phyloP scores from a whole-genome alignment of 2,329 filamentous ascomycete species.

The Beauveria medogensis region DNA sequence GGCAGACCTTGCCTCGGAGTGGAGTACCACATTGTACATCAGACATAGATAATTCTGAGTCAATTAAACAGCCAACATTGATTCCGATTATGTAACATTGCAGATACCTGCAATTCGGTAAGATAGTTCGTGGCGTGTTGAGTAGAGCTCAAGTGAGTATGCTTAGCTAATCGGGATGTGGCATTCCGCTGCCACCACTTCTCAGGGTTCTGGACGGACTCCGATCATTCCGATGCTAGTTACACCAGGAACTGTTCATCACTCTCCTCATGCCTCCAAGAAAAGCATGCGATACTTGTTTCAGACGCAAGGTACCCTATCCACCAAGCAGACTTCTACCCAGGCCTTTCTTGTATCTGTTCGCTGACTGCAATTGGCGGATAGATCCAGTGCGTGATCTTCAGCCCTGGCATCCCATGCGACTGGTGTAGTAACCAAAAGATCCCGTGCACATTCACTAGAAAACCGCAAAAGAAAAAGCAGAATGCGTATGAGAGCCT shows the following conservation, averaged over 20 bases:
- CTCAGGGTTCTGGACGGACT: background rate
- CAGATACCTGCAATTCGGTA: background rate
- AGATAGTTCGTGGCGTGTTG: background rate
- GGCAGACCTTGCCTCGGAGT: too few relatives aligned
- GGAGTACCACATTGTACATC: background rate
- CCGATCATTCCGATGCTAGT: background rate
- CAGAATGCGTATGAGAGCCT: background rate
- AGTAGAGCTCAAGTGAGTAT: background rate
- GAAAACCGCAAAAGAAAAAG: slow-evolving; percentile 1
- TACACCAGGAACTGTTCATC: background rate
- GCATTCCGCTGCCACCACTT: background rate
- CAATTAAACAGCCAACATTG: background rate
- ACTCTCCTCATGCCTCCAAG: slow-evolving; percentile 6
- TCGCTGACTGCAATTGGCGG: background rate
- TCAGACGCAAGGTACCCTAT: slow-evolving; percentile 11
- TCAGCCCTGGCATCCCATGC: slow-evolving; percentile 6
- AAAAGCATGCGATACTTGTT: slow-evolving; percentile 12
- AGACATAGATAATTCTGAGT: too few relatives aligned
- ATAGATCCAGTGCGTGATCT: slow-evolving; percentile 13
- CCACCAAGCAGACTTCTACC: too few relatives aligned
- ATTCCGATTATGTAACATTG: slow-evolving; percentile 7
- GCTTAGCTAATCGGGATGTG: slow-evolving; percentile 4
- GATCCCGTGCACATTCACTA: slow-evolving; percentile 10
- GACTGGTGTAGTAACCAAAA: slow-evolving; percentile 12
- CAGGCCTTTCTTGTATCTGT: too few relatives aligned